Base-by-base conservation (phyloP, 2,329 filamentous ascomycete genomes). In the Plenodomus tracheiphilus region DNA sequence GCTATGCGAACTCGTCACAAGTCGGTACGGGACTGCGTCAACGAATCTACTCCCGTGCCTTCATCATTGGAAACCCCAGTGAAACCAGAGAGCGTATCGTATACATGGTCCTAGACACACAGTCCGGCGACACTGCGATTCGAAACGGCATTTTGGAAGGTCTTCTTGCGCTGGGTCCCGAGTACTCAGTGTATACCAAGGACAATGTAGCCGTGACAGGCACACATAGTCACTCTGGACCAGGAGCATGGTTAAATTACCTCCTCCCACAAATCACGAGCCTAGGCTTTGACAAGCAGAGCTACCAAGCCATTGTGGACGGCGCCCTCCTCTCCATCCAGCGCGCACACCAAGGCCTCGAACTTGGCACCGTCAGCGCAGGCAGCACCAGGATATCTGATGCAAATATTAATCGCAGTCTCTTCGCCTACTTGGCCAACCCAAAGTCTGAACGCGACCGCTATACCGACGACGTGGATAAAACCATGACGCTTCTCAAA, bases 211-310 rank as follows among this genome's bases (percentile, higher is more conserved):
- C 93, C 28, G 82, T 97, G 18, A 96, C 91, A 0, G 93, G 92
- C 45, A 97, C 93, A 0, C 93, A 97, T 71, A 94, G 89, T 20
- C 93, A 97, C 74, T 87, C 91, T 19, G 93, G 92, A 0, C 92
- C 93, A 0, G 93, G 89, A 2, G 93, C 88, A 5, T 97, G 91
- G 91, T 79, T 95, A 69, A 97, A 97, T 74, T 97, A 97, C 68
- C 81, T 97, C 9, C 79, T 97, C 5, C 93, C 92, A 7, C 92
- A 97, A 68, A 88, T 97, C 56, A 94, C 93, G 0, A 92, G 86
- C 64, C 81, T 88, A 49, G 93, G 93, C 0, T 97, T 96, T 62
- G 82, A 91, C 72, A 85, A 85, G 64, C 89, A 95, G 71, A 95
- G 89, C 63, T 96, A 96, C 66, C 81, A 86, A 56, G 91, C 93